Base-by-base conservation (phyloP, 768 basidiomycete species). In the Royoungia palumana region DNA sequence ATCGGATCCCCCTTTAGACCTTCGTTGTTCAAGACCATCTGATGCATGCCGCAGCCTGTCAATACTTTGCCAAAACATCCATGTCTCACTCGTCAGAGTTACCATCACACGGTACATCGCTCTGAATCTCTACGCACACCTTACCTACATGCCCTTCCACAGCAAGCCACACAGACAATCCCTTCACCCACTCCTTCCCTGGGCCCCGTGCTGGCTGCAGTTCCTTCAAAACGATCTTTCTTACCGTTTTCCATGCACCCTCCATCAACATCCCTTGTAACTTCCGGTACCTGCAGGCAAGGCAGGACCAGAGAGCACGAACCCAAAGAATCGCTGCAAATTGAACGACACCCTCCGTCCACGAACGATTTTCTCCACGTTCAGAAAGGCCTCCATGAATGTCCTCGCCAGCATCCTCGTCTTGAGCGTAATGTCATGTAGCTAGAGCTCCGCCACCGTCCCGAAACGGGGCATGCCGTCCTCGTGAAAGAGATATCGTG, bases 161-260 rank as follows among this genome's bases (percentile, higher is more conserved):
- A 37, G 55, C 59, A 4, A 60, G 46, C 59, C 59, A 57, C 48
- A 50, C 54, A n/a, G 41, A 39, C 20, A 60, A 41, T 4, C 51
- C 50, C 35, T 53, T 51, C 22, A 57, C 19, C 44, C 52, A 62
- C 7, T 47, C 46, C 19, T 40, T 57, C 55, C 57, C n/a, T n/a
- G n/a, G n/a, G n/a, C n/a, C 54, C 13, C 14, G 24, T 7, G 14
- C 25, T 51, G 51, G 28, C 16, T 52, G 45, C 9, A 53, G 52
- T 11, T 47, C 51, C 24, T 49, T 53, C 27, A 58, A 41, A 6
- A 46, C 49, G 4, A 56, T 16, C 21, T 16, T 52, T 8, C 36
- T 41, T 43, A 49, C 43, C 12, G 6, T 22, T 40, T 36, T 17
- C 53, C 60, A 61, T 16, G 50, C 47, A 21, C 48, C 47, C 3